phyloP scores from a whole-genome alignment of 306 rosid species.

The Ziziphus jujuba region DNA sequence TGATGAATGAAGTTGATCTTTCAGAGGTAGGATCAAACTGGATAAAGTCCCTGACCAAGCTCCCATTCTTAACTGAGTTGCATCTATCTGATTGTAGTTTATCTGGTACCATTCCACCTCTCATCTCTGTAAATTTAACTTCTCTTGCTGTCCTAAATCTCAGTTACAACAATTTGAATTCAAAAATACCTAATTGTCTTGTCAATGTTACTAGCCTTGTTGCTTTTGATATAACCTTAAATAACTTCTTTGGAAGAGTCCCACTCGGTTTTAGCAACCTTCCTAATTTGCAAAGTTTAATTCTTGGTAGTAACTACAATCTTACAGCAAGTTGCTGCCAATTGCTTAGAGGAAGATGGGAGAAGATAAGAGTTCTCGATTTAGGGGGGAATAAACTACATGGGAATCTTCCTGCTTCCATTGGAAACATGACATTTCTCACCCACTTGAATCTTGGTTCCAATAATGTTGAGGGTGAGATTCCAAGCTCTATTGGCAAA shows the following conservation, averaged over 20 bases:
- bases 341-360: constrained; percentile 37
- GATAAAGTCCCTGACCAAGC: constrained; percentile 25
- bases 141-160: constrained; percentile 40
- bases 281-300: constrained; percentile 24
- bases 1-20: constrained; percentile 35
- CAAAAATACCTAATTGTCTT: constrained; percentile 46
- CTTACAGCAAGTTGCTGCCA: constrained; percentile 42
- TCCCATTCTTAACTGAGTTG: constrained; percentile 35
- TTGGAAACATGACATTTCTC: constrained; percentile 48
- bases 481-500: too few relatives aligned
- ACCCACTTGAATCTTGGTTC: not conserved
- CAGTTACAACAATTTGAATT: constrained; percentile 20
- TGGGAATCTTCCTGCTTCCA: constrained; percentile 35
- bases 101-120: constrained; percentile 27
- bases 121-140: constrained; percentile 29
- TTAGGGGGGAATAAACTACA: constrained; percentile 25
- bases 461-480: constrained; percentile 32
- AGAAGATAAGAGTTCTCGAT: constrained; percentile 18
- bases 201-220: constrained; percentile 36
- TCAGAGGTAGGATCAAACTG: constrained; percentile 32
- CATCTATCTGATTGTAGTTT: constrained; percentile 24
- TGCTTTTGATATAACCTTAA: constrained; percentile 8
- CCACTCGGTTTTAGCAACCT: constrained; percentile 41
- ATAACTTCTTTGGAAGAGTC: constrained; percentile 38
- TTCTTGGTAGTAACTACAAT: constrained; percentile 4